Conservation (phyloP, 2,329 filamentous ascomycete species). For the Laburnicola sp. region DNA sequence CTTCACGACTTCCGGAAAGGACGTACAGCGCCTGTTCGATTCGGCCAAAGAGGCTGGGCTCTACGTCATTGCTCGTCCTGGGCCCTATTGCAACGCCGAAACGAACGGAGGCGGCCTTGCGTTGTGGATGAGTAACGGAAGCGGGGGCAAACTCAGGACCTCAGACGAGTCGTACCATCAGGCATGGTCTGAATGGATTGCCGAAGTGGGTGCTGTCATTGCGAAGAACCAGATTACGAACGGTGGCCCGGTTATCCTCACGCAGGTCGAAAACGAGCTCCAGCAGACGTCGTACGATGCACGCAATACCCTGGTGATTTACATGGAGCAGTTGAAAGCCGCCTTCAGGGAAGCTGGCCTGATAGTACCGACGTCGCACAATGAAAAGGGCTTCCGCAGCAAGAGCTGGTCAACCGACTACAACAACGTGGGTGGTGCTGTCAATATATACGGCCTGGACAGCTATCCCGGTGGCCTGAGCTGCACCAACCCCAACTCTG, state of each 20-base stretch:
- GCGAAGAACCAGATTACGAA: constrained; percentile 56
- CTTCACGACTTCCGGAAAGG: constrained; percentile 56
- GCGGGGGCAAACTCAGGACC: constrained; percentile 50
- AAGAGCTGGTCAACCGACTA: constrained; percentile 60
- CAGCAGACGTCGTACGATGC: constrained; percentile 50
- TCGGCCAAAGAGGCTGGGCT: constrained; percentile 57
- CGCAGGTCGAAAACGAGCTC: constrained; percentile 59
- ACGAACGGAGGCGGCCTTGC: constrained; percentile 54
- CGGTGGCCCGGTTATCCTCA: constrained; percentile 56
- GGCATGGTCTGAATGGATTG: constrained; percentile 54
- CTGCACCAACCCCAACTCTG: constrained; percentile 54
- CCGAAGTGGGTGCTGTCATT: constrained; percentile 53
- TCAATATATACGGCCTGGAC: constrained; percentile 56
- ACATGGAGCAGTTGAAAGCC: constrained; percentile 57
- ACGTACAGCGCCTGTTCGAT: constrained; percentile 56
- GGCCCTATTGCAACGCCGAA: constrained; percentile 58
- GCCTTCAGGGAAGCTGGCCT: constrained; percentile 54
- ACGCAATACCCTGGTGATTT: constrained; percentile 53
- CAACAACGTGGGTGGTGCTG: constrained; percentile 58
- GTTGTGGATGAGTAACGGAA: constrained; percentile 53
- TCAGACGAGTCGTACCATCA: constrained; percentile 50
- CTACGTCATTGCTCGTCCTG: constrained; percentile 56
- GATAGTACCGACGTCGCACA: constrained; percentile 55
- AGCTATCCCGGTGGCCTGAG: constrained; percentile 53
- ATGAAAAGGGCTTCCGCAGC: constrained; percentile 56